Conservation (phyloP, 129 eudicot genomes). For the Tanacetum coccineum region DNA sequence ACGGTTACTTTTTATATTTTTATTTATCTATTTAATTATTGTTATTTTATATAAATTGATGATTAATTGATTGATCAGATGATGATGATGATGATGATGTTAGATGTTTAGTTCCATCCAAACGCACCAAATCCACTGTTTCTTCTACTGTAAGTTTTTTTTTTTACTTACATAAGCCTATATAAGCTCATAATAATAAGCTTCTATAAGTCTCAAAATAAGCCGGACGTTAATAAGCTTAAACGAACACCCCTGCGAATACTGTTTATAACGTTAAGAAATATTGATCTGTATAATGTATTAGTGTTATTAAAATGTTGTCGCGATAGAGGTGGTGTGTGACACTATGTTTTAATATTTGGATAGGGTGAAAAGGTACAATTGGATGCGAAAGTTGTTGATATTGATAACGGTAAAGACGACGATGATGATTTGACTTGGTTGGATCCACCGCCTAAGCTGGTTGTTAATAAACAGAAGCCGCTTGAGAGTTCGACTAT, state of each 20-base stretch:
- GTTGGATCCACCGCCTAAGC: conserved; percentile 66
- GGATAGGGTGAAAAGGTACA: conserved; percentile 44
- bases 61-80: conserved; percentile 10
- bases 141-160: conserved; percentile 37
- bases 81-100: conserved; percentile 57
- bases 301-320: background rate
- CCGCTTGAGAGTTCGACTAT: conserved; percentile 44
- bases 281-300: no score
- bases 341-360: background rate
- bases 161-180: background rate
- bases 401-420: conserved; percentile 43
- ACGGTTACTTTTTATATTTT: conserved; percentile 20
- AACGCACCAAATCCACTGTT: conserved; percentile 38
- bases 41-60: background rate
- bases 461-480: conserved; percentile 25
- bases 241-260: no score
- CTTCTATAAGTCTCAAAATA: no score
- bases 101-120: conserved; percentile 21
- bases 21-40: background rate
- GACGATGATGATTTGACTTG: conserved; percentile 63
- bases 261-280: no score
- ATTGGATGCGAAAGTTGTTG: conserved; percentile 19
- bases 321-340: no score
- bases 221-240: no score
- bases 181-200: no score